Conservation (phyloP, 1,139 yeast species). For the Martiniozyma asiatica region DNA sequence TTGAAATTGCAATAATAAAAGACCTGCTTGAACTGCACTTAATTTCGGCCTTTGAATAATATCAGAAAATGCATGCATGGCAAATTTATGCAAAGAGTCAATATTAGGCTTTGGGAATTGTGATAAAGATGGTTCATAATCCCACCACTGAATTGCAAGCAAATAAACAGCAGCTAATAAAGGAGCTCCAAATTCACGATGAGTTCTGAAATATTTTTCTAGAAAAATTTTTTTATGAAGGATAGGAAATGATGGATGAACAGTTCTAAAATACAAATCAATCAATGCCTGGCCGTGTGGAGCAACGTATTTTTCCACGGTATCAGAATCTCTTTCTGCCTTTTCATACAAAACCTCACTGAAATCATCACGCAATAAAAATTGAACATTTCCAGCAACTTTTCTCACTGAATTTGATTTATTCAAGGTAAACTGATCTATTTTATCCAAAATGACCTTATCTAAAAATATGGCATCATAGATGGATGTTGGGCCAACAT, state of each 20-base stretch:
- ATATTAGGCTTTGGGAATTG: conserved; percentile 57
- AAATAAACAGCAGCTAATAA: conserved; percentile 65
- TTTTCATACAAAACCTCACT: conserved; percentile 49
- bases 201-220: conserved; percentile 67
- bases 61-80: conserved; percentile 40
- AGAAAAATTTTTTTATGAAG: conserved; percentile 65
- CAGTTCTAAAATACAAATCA: conserved; percentile 59
- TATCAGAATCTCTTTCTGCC: conserved; percentile 58
- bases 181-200: conserved; percentile 69
- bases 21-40: conserved; percentile 73
- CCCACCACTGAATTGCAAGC: conserved; percentile 77
- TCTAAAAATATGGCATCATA: conserved; percentile 51
- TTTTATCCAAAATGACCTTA: conserved; percentile 37
- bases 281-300: conserved; percentile 69
- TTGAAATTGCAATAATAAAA: conserved; percentile 55
- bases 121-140: conserved; percentile 58
- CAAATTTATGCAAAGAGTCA: conserved; percentile 47
- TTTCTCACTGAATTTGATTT: conserved; percentile 49
- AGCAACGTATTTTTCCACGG: conserved; percentile 59
- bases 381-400: conserved; percentile 55
- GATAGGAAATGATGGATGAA: conserved; percentile 71
- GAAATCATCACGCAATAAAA: conserved; percentile 60
- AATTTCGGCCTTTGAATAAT: conserved; percentile 63
- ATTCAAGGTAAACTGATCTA: conserved; percentile 56
- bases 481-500: conserved; percentile 63